These are phyloP conservation scores for Colletotrichum neosansevieriae DNA, from an alignment of 2,329 filamentous ascomycete genomes.

Conservation along the genomic window DNA sequence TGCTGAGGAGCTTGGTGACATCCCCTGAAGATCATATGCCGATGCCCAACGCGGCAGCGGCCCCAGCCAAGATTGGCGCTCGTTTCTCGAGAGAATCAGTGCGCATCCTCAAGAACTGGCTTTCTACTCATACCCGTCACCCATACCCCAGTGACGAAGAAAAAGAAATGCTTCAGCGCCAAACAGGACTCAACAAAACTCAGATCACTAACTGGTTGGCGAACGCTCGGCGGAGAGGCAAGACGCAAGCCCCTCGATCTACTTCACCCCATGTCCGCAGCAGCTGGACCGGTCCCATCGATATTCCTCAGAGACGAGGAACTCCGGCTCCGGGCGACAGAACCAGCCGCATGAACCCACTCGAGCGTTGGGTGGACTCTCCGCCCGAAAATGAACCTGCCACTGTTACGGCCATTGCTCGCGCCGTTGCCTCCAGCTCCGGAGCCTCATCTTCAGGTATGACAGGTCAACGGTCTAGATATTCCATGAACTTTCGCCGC, in stretches of 20 bases:
- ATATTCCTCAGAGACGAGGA: conserved; percentile 75
- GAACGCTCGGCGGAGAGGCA: conserved; percentile 86
- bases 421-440: conserved; percentile 66
- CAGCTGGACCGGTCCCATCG: conserved; percentile 72
- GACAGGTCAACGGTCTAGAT: not conserved
- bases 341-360: conserved; percentile 61
- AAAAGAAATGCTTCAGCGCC: conserved; percentile 81
- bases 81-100: conserved; percentile 86
- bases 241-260: conserved; percentile 76
- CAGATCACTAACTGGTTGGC: conserved; percentile 95
- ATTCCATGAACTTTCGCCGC: not conserved
- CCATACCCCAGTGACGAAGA: conserved; percentile 92
- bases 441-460: conserved; percentile 52
- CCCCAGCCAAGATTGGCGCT: conserved; percentile 73
- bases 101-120: conserved; percentile 86
- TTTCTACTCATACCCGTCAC: conserved; percentile 81
- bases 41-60: conserved; percentile 45
- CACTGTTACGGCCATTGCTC: conserved; percentile 68
- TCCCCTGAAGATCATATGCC: conserved; percentile 42
- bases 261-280: conserved; percentile 76
- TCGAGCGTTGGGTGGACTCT: conserved; percentile 71
- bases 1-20: conserved; percentile 42
- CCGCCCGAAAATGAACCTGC: conserved; percentile 72
- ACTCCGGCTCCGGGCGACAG: conserved; percentile 63
- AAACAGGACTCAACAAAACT: conserved; percentile 83